phyloP scores from a whole-genome alignment of 371 early-diverging fungal species.

The Mucor racemosus region DNA sequence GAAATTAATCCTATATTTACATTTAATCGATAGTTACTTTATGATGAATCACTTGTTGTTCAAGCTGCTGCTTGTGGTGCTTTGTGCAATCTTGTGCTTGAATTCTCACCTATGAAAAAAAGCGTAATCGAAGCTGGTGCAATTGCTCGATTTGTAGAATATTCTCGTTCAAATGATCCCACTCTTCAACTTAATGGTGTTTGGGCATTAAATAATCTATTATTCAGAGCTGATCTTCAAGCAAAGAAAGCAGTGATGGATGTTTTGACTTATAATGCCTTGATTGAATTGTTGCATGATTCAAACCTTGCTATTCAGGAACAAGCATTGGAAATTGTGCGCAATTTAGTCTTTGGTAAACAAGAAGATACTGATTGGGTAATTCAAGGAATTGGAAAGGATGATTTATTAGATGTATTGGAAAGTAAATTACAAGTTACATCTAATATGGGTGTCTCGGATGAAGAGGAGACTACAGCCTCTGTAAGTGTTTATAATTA shows the following conservation, averaged over 20 bases:
- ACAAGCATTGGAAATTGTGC: conserved; percentile 78
- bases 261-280: conserved; percentile 64
- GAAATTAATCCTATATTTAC: neutral
- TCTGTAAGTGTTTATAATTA: conserved; percentile 24
- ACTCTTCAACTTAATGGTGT: conserved; percentile 75
- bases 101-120: conserved; percentile 90
- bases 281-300: conserved; percentile 72
- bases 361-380: conserved; percentile 58
- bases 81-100: conserved; percentile 86
- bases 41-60: conserved; percentile 69
- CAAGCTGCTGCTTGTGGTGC: conserved; percentile 81
- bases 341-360: conserved; percentile 79
- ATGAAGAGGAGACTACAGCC: conserved; percentile 28
- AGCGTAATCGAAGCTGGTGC: conserved; percentile 80
- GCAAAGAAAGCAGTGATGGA: conserved; percentile 76
- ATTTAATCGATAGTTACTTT: conserved; percentile 52
- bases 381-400: conserved; percentile 73
- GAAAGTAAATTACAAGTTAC: conserved; percentile 66
- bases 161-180: conserved; percentile 56
- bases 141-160: conserved; percentile 71
- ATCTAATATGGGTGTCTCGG: conserved; percentile 39
- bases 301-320: conserved; percentile 69
- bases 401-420: conserved; percentile 63
- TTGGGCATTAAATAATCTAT: conserved; percentile 87
- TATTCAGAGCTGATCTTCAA: conserved; percentile 72